These are phyloP conservation scores for Penicillium coffeae DNA, from an alignment of 495 filamentous ascomycete species.

Conservation along the genomic window DNA sequence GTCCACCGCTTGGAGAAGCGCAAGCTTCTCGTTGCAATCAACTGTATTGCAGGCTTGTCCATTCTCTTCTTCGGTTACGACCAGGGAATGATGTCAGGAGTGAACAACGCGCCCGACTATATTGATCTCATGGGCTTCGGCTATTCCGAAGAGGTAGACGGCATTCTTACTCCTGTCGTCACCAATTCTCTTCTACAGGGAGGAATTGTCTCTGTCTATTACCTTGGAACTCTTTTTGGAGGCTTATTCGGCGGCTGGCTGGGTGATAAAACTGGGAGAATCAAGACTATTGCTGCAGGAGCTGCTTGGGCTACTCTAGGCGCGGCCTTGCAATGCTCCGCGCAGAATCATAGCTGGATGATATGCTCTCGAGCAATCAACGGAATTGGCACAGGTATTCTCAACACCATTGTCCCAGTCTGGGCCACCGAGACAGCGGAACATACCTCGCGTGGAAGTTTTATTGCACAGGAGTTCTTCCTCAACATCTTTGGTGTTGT, in stretches of 20 bases:
- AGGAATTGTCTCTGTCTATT: slow-evolving; percentile 67
- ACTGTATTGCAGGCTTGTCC: slow-evolving; percentile 57
- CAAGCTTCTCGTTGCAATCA: slow-evolving; percentile 59
- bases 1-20: slow-evolving; percentile 61
- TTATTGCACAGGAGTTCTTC: slow-evolving; percentile 71
- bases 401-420: slow-evolving; percentile 69
- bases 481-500: slow-evolving; percentile 73
- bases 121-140: slow-evolving; percentile 65
- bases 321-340: slow-evolving; percentile 56
- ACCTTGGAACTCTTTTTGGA: slow-evolving; percentile 62
- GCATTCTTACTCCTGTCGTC: slow-evolving; percentile 47
- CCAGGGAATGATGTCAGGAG: slow-evolving; percentile 73
- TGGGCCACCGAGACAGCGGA: slow-evolving; percentile 67
- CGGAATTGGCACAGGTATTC: slow-evolving; percentile 68
- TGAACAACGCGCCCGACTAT: slow-evolving; percentile 64
- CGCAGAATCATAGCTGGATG: slow-evolving; percentile 69
- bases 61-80: slow-evolving; percentile 65
- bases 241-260: slow-evolving; percentile 58
- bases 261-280: slow-evolving; percentile 58
- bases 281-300: slow-evolving; percentile 57
- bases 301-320: slow-evolving; percentile 55
- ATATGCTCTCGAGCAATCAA: slow-evolving; percentile 64
- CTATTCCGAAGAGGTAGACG: slow-evolving; percentile 46
- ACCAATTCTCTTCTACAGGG: slow-evolving; percentile 62
- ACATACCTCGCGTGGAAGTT: slow-evolving; percentile 65